Percentiles rank a stretch among this genome's conserved stretches.
Evolutionary conservation across 176 grass and related monocot species (phyloP).

Genomic region (Avena sativa): DNA sequence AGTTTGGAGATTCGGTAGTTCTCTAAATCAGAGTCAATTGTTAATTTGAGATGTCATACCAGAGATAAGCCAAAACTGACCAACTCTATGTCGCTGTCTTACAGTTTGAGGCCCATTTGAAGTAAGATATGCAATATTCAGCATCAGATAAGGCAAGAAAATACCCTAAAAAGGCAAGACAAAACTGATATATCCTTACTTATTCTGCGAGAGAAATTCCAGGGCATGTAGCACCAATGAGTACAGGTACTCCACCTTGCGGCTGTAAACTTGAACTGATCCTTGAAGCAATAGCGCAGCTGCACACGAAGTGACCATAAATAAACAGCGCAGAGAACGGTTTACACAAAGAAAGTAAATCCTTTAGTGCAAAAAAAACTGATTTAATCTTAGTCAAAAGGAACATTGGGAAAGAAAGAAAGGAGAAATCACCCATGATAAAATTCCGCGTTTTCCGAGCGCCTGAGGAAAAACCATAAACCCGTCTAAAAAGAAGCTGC

Average conservation of each 20-base stretch:
- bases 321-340: background rate
- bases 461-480: background rate
- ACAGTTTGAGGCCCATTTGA: constrained; percentile 29
- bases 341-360: constrained; percentile 31
- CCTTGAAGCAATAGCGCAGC: constrained; percentile 91
- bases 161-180: background rate
- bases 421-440: background rate
- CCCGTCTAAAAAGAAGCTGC: background rate
- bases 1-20: background rate
- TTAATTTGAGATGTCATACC: background rate
- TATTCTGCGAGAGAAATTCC: constrained; percentile 92
- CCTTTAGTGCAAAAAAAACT: background rate
- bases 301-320: constrained; percentile 43
- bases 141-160: background rate
- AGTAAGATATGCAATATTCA: background rate
- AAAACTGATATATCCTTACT: constrained; percentile 55
- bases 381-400: background rate
- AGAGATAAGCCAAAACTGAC: background rate
- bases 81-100: background rate
- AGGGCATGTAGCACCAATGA: constrained; percentile 78
- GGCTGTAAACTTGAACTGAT: constrained; percentile 90
- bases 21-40: background rate
- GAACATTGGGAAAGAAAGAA: constrained; percentile 7
- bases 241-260: constrained; percentile 97
- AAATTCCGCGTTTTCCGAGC: background rate